Base-by-base conservation (phyloP, 2,329 filamentous ascomycete species). In the Dendrostoma leiphaemia region DNA sequence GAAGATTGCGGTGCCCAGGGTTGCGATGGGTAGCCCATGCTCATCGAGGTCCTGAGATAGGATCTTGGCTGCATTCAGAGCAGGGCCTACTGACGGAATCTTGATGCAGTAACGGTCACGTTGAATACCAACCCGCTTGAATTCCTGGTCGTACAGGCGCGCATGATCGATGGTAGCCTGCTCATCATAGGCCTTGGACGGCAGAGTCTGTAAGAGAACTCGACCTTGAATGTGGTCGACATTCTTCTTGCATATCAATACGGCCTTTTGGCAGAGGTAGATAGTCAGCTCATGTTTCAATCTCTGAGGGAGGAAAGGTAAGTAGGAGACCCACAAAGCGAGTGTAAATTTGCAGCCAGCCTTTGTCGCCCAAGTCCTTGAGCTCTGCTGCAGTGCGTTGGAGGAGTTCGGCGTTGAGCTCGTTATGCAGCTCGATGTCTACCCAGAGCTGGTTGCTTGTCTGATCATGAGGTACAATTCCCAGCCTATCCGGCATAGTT, bases 381-480 rank as follows among this genome's bases (percentile, higher is more conserved):
- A 75, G 69, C 54, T 78, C 74, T 35, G 69, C 69, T 1, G 73
- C 71, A 0, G 71, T 70, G 48, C 75, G 63, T 4, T 62, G 60
- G 35, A 80, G 70, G 31, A 78, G 60, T 0, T 74, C 69, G 19
- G 64, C 66, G 61, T 79, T 79, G 51, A 71, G 73, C 17, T 67
- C 67, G 49, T 73, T 63, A 24, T 68, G 68, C 56, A 80, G 71
- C 57, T 78, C 73, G 26, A 73, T 69, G 51, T 79, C 74, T 26
- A 78, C 76, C 67, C 70, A 74, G 4, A 74, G 67, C 61, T 79
- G 76, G 60, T 80, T 80, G 64, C 74, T 77, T 4, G 76, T 79
- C 64, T 77, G 74, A 58, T 79, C 76, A 54, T 78, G 71, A 24
- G 73, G 72, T 4, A 67, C 67, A 55, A 78, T 70, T 3, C 44